Base-by-base conservation (phyloP, 352 stramenopile species). In the Globisporangium nodosum region DNA sequence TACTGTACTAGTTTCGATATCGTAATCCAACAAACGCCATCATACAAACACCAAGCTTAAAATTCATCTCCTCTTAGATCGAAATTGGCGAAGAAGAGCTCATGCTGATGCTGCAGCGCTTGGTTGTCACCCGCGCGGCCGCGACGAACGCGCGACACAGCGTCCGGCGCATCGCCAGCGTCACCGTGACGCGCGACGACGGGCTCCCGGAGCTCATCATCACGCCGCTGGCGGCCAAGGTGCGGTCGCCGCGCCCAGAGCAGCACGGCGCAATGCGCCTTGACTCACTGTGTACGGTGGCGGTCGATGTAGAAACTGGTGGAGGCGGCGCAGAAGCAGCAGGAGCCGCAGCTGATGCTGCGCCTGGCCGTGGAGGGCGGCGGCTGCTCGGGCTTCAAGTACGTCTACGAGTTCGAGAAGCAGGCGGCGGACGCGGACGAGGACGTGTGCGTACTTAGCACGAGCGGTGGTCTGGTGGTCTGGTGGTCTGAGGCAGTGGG, bases 311-410 rank as follows among this genome's bases (percentile, higher is more conserved):
- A 88, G 74, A 91, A 89, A 70, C 53, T 91, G 52, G 49, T 71
- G 18, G 77, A 90, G 52, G 67, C 67, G 13, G 72, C 78, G 24
- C 46, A 76, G 62, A 78, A 73, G 59, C 76, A 92, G 60, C 74
- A 92, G 49, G 51, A 64, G 13, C 47, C 70, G 31, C 65, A 85
- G 33, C 50, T 88, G 27, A 87, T 88, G 74, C 78, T 98, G 54
- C 87, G 93, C 46, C 73, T 98, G 35, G 78, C 78, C 2, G 92
- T 98, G 13, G 90, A 97, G 61, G 88, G 88, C 55, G 93, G 93
- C 54, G 93, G 93, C 49, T 98, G 93, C 78, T 97, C 85, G 9
- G 93, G 93, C 18, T 98, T 98, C 64, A 83, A 97, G 71, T 98
- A 98, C 71, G 77, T 86, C 7, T 94, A 97, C 64, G 79, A 88